Evolutionary conservation across 2,329 filamentous ascomycete genomes (phyloP), one percentile per base, ranked within the genome.

Genomic region (Aspergillus fischeri): DNA sequence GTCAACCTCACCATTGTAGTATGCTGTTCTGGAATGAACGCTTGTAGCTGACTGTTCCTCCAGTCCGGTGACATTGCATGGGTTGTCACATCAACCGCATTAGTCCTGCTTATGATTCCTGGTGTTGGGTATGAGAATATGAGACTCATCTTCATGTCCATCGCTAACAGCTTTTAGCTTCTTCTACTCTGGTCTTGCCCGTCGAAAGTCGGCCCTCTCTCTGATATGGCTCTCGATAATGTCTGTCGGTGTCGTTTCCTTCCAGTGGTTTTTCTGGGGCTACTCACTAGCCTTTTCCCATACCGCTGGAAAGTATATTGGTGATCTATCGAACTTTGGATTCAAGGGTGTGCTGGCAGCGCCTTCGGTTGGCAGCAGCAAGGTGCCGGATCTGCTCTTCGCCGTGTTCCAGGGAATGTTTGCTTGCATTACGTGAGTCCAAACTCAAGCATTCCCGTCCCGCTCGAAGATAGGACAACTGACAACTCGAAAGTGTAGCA

Each of bases 241-340:
- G 78, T 87, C 90, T 17, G 84, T 88, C 3, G 89, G 85, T 10
- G 85, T 95, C 63, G 85, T 92, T 59, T 87, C 86, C 51, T 95
- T 96, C 77, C 91, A 96, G 71, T 96, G 92, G 91, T 96, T 95
- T 80, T 93, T 96, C 80, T 96, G 91, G 91, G 91, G 91, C 50
- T 96, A 91, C 73, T 92, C 89, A 4, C 77, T 94, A 10, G 85
- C 89, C 50, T 94, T 92, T 72, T 94, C 90, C 17, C 90, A 93
- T 75, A 81, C 83, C 2, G 88, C 89, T 27, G 86, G 87, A 49
- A 83, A 80, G 45, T 96, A 85, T 73, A 90, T 96, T 61, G 91
- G 91, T 57, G 82, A 92, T 66, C 79, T 96, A 27, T 77, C 84
- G 63, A 93, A 96, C 78, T 86, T 96, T 70, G 91, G 88, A 47